These are phyloP conservation scores for Aspergillus olivimuriae DNA, from an alignment of 495 filamentous ascomycete species.

Conservation along the genomic window DNA sequence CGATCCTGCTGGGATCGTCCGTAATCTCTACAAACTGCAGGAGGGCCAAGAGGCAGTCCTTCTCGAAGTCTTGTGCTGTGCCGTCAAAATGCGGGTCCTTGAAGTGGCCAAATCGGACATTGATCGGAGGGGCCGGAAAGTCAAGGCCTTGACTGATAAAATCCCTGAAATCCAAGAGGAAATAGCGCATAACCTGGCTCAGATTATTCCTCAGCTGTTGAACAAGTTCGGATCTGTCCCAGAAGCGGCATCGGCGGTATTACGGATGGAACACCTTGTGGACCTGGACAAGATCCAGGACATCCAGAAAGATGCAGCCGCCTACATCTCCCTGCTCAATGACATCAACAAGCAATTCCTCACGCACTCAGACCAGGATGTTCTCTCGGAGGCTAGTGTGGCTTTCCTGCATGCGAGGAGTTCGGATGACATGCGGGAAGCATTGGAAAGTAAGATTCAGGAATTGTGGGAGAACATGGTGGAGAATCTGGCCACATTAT, in stretches of 20 bases:
- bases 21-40: slow-evolving; percentile 60
- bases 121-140: slow-evolving; percentile 54
- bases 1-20: slow-evolving; percentile 49
- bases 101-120: slow-evolving; percentile 51
- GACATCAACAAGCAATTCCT: slow-evolving; percentile 93
- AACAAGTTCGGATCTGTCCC: slow-evolving; percentile 91
- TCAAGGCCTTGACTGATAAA: slow-evolving; percentile 55
- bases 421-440: slow-evolving; percentile 80
- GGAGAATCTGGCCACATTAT: slow-evolving; percentile 59
- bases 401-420: slow-evolving; percentile 79
- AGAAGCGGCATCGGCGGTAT: slow-evolving; percentile 72
- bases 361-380: slow-evolving; percentile 75
- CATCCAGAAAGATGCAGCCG: slow-evolving; percentile 75
- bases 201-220: slow-evolving; percentile 73
- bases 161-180: slow-evolving; percentile 62
- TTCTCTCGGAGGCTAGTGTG: slow-evolving; percentile 76
- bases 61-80: slow-evolving; percentile 75
- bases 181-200: slow-evolving; percentile 65
- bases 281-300: slow-evolving; percentile 86
- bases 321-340: slow-evolving; percentile 75
- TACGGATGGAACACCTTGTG: slow-evolving; percentile 81
- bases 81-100: slow-evolving; percentile 61
- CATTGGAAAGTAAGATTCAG: slow-evolving; percentile 70
- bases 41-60: slow-evolving; percentile 78
- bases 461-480: slow-evolving; percentile 80